Evolutionary conservation across 2,329 filamentous ascomycete species (phyloP), one percentile per base, ranked within the genome.

Genomic region (Sarocladium kiliense): DNA sequence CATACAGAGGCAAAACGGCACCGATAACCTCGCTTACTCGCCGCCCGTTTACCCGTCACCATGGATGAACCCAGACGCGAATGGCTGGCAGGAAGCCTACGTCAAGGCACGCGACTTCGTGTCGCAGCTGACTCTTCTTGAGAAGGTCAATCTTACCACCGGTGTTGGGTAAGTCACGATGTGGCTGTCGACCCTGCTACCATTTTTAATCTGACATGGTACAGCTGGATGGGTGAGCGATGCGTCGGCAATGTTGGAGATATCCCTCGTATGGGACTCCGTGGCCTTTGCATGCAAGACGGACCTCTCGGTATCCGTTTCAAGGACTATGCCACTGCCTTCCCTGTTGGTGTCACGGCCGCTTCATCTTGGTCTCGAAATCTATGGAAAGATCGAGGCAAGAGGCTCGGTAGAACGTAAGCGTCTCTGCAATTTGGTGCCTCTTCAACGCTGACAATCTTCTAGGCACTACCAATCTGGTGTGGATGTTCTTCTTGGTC

Each of bases 61-160:
- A 74, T 96, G 91, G 90, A 87, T 87, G 73, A 82, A 88, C 59
- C 87, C 89, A 18, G 69, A 81, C 5, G 88, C 88, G 11, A 74
- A 81, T 44, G 81, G 80, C 58, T 96, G 91, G 91, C 78, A 81
- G 54, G 80, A 84, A 6, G 90, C 91, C 37, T 92, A 96, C 62
- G 74, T 72, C 19, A 86, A 88, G 69, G 92, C 92, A 1, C 84
- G 82, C 61, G 82, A 78, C 2, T 93, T 96, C 64, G 91, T 97
- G 45, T 87, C 87, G 10, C 85, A 91, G 67, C 73, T 96, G 71
- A 96, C 91, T 1, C 77, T 96, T 34, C 67, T 85, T 11, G 92
- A 97, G 70, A 97, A 96, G 75, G 91, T 97, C 71, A 97, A 97
- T 70, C 70, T 99, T 60, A 97, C 93, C 2, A 97, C 92, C 1